A percentile compares a stretch with the other conserved stretches of the same genome.
Conservation (phyloP, 345 rosid species). For the Gossypioides kirkii region DNA sequence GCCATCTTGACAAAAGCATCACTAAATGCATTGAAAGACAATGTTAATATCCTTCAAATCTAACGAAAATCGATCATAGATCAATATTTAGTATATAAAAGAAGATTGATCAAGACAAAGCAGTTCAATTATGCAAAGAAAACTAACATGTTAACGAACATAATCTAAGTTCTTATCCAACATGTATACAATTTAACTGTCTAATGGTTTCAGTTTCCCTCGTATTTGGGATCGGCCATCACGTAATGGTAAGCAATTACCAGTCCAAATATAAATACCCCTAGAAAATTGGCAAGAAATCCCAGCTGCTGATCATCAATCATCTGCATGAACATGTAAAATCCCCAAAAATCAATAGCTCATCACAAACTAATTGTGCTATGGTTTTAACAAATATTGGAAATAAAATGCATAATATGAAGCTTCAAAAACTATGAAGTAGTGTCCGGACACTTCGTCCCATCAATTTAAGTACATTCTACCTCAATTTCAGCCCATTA, state of each 20-base stretch:
- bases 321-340: conserved; percentile 48
- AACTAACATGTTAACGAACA: background rate
- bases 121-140: conserved; percentile 2
- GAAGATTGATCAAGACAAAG: background rate
- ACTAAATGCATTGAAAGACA: background rate
- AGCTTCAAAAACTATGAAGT: background rate
- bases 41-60: background rate
- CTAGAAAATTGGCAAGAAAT: conserved; percentile 71
- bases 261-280: conserved; percentile 61
- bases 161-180: background rate
- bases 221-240: conserved; percentile 76
- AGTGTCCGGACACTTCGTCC: background rate
- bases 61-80: background rate
- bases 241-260: conserved; percentile 84
- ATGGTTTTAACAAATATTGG: background rate
- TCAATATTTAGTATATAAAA: background rate
- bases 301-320: conserved; percentile 71
- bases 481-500: background rate
- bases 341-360: background rate
- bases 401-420: background rate
- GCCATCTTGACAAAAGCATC: background rate
- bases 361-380: background rate
- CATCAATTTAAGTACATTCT: background rate
- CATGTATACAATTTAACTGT: background rate
- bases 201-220: conserved; percentile 34